Conservation (phyloP, 2,329 filamentous ascomycete genomes). For the Sarocladium kiliense region DNA sequence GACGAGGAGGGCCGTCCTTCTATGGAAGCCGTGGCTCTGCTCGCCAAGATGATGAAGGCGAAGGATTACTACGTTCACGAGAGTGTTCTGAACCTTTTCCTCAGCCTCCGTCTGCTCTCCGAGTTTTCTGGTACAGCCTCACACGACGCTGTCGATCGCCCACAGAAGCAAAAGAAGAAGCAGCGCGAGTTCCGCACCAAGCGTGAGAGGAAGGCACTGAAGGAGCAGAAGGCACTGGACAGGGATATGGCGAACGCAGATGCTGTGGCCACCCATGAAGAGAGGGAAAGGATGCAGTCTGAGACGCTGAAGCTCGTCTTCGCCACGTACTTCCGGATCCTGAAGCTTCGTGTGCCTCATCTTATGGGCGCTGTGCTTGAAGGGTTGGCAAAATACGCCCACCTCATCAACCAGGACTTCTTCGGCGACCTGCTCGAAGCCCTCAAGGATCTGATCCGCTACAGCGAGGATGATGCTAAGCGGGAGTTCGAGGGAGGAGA, state of each 20-base stretch:
- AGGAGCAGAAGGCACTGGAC: conserved; percentile 81
- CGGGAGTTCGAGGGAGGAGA: conserved; percentile 36
- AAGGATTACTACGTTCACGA: conserved; percentile 80
- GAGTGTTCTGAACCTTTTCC: conserved; percentile 81
- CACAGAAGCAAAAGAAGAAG: conserved; percentile 58
- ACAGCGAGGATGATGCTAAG: conserved; percentile 57
- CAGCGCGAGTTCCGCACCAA: conserved; percentile 88
- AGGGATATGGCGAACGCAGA: conserved; percentile 94
- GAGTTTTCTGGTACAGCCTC: conserved; percentile 86
- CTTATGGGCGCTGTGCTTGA: conserved; percentile 97
- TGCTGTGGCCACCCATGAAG: conserved; percentile 84
- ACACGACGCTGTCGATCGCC: conserved; percentile 62
- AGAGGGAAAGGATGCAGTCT: conserved; percentile 87
- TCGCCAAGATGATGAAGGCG: conserved; percentile 94
- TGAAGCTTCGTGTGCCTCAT: conserved; percentile 74
- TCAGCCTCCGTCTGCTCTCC: conserved; percentile 80
- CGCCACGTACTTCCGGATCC: conserved; percentile 86
- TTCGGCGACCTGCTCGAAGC: conserved; percentile 95
- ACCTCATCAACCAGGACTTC: conserved; percentile 98
- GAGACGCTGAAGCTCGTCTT: conserved; percentile 97
- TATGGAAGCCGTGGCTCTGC: conserved; percentile 75
- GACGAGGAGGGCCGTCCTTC: conserved; percentile 89
- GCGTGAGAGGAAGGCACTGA: conserved; percentile 72
- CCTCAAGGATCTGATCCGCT: conserved; percentile 82
- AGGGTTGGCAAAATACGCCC: conserved; percentile 87